phyloP scores from a whole-genome alignment of 148 eudicot species.

The Rhododendron williamsianum region DNA sequence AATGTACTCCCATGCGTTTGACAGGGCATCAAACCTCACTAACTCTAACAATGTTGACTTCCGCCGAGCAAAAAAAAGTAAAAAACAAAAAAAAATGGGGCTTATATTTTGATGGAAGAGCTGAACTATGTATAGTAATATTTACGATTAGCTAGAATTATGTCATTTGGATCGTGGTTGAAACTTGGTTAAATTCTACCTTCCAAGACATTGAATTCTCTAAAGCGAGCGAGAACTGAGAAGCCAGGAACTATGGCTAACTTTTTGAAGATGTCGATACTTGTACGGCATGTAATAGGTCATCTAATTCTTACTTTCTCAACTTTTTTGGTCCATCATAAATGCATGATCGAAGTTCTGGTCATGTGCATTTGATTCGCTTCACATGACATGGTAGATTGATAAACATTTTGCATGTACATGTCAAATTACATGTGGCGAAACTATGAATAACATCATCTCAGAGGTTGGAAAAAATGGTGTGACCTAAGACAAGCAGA shows the following conservation, averaged over 20 bases:
- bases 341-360: not conserved
- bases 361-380: conserved; percentile 4
- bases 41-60: not conserved
- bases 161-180: not conserved
- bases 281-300: not conserved
- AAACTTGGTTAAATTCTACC: not conserved
- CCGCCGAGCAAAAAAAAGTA: not conserved
- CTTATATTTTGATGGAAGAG: not conserved
- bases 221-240: not conserved
- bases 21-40: not conserved
- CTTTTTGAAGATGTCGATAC: no score
- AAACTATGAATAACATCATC: not conserved
- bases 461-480: not conserved
- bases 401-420: not conserved
- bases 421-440: not conserved
- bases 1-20: not conserved
- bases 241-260: not conserved
- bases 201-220: not conserved
- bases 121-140: not conserved
- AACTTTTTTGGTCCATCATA: not conserved
- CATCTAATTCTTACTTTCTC: not conserved
- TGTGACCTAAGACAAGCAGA: not conserved
- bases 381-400: not conserved
- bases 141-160: not conserved
- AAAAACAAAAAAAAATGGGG: not conserved